These are phyloP conservation scores for Pholiota microspora DNA, from an alignment of 768 basidiomycete genomes.

Conservation along the genomic window DNA sequence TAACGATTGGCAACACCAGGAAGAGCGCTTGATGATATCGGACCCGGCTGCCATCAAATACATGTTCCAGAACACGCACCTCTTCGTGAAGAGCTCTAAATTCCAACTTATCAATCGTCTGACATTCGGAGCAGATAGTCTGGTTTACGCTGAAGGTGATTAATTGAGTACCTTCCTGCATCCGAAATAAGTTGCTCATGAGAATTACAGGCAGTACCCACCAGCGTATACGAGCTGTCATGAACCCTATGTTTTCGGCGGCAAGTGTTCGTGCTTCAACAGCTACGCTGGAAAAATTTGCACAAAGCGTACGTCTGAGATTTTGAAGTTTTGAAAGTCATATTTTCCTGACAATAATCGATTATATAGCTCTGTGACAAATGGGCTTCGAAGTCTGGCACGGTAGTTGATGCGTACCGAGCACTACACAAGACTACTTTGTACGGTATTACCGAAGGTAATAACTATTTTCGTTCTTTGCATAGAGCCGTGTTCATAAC, in stretches of 20 bases:
- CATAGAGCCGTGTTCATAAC: background rate
- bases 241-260: constrained; percentile 44
- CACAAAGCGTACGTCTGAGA: background rate
- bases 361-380: constrained; percentile 9
- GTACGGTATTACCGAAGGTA: constrained; percentile 3
- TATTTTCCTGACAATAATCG: background rate
- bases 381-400: background rate
- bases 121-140: background rate
- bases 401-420: background rate
- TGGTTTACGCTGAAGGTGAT: constrained; percentile 3
- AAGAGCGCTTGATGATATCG: constrained; percentile 3
- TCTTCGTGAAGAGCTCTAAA: constrained; percentile 1
- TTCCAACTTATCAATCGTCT: constrained; percentile 2
- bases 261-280: constrained; percentile 41
- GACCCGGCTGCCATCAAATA: constrained; percentile 1
- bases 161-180: too few species aligned
- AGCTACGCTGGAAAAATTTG: constrained; percentile 30
- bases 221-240: constrained; percentile 44
- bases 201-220: constrained; percentile 29
- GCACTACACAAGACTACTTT: constrained; percentile 3
- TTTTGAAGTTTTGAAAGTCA: background rate
- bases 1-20: background rate
- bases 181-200: too few species aligned
- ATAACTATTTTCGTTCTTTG: background rate
- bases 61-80: background rate